Base-by-base conservation (phyloP, 805 yeast species). In the Candida methanosorbosa region DNA sequence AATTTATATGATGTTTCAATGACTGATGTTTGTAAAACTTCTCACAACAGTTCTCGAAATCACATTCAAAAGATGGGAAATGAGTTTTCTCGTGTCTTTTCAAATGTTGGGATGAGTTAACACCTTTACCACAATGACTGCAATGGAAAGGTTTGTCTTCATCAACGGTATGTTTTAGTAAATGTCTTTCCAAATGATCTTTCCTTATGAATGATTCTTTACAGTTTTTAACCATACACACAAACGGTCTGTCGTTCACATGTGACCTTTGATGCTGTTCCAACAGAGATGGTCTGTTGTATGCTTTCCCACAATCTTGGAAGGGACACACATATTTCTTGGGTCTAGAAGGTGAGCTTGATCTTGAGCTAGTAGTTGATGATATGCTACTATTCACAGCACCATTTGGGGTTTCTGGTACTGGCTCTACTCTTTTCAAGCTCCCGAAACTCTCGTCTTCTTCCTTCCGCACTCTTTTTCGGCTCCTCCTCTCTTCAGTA, bases 21-120 rank as follows among this genome's bases (percentile, higher is more conserved):
- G 84, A 78, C 39, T 82, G 84, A 54, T 81, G 85, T 44, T 81
- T 81, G 49, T 77, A 72, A 48, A 86, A 90, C 1, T 76, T 54
- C 44, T 76, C 84, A 0, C 45, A 42, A 50, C 98, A 92, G 3
- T 65, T 73, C 18, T 68, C 78, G 43, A 68, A 62, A 2, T 68
- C 46, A 54, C 96, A 86, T 18, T 43, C 40, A 47, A 78, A 79
- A 1, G 85, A 72, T 42, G 70, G 68, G 4, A 76, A 75, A 53
- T 92, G 97, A 2, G 94, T 81, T 26, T 72, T 68, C 57, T 80
- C 86, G 54, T 92, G 98, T 35, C 95, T 68, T 41, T 69, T 73
- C 37, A 86, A 63, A 50, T 88, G 97, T 58, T 92, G 97, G 34
- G 54, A 55, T 0, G 95, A 70, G 34, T 78, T 79, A 34, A 83